Base-by-base conservation (phyloP, 176 grass and related monocot genomes). In the Neostapfia colusana region DNA sequence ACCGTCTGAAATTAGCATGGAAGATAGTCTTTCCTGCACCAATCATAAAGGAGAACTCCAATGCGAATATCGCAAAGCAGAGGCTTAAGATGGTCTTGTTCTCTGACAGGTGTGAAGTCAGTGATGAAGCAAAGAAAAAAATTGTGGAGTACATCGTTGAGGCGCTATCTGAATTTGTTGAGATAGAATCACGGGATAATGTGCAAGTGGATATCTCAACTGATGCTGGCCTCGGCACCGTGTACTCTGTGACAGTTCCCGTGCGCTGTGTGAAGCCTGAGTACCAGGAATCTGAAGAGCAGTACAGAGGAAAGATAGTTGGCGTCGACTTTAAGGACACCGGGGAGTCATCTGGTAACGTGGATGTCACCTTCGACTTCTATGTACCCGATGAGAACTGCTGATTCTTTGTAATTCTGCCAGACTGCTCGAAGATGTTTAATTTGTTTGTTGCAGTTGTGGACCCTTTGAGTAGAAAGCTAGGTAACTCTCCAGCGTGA, bases 21-120 rank as follows among this genome's bases (percentile, higher is more conserved):
- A 85, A 75, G 59, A 90, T 95, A 76, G 70, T 99, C 54, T 95
- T 99, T 76, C 85, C 95, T 27, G 63, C 88, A 75, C 76, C 74
- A 39, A 77, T 71, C 62, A 80, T 60, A 53, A 88, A 77, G 69
- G 88, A 75, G 24, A 89, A 84, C 51, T 92, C 95, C 17, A 99
- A 99, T 77, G 92, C 92, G n/a, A 87, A 79, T 73, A 99, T 95
- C 0, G 95, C 89, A 60, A 99, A 93, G 40, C 95, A 95, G 81
- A 92, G 95, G 80, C 81, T 99, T 65, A 90, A 99, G 82, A 99
- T 99, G 95, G 88, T 99, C 42, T 56, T 99, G 41, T 99, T 95
- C 69, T 99, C 95, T 0, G 91, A 99, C 76, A 89, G 95, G 68
- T 99, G 95, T 38, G 87, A 88, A 31, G 85, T 99, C 46, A 94